phyloP scores from a whole-genome alignment of 2,329 filamentous ascomycete genomes.

The Chaetomiaceae sp. region DNA sequence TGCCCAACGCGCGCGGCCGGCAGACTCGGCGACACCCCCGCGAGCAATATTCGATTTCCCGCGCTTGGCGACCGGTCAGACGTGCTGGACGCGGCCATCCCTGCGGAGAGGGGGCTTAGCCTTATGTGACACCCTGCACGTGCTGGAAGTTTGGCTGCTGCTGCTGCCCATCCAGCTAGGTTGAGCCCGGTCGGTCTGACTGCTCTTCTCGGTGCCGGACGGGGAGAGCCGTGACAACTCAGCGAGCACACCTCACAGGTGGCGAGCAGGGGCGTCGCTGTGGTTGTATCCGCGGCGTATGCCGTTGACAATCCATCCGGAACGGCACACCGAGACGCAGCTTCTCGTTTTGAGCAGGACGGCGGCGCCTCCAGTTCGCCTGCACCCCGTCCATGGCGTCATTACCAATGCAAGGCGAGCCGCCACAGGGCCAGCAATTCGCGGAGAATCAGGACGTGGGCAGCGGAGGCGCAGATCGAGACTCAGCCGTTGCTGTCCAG shows the following conservation, averaged over 20 bases:
- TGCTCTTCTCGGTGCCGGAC: not conserved
- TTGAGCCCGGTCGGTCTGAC: not conserved
- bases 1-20: slow-evolving; percentile 10
- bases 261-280: not conserved
- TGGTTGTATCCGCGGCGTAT: not conserved
- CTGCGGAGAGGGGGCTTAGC: not conserved
- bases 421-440: slow-evolving; percentile 1
- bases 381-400: slow-evolving; percentile 9
- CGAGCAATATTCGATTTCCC: not conserved
- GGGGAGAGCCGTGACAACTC: slow-evolving; percentile 3
- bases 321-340: slow-evolving; percentile 8
- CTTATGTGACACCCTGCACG: not conserved
- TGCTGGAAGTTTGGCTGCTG: not conserved
- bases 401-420: slow-evolving; percentile 4
- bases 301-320: slow-evolving; percentile 19
- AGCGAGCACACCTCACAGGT: not conserved
- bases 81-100: not conserved
- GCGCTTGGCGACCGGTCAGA: slow-evolving; percentile 2
- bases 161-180: not conserved
- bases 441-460: not conserved
- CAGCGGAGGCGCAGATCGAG: slow-evolving; percentile 5
- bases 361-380: not conserved
- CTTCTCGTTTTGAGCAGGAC: slow-evolving; percentile 13
- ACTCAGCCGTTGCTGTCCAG: slow-evolving; percentile 15
- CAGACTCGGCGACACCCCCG: slow-evolving; percentile 16